Evolutionary conservation across 371 early-diverging fungal genomes (phyloP).

Genomic region (Apophysomyces elegans): DNA sequence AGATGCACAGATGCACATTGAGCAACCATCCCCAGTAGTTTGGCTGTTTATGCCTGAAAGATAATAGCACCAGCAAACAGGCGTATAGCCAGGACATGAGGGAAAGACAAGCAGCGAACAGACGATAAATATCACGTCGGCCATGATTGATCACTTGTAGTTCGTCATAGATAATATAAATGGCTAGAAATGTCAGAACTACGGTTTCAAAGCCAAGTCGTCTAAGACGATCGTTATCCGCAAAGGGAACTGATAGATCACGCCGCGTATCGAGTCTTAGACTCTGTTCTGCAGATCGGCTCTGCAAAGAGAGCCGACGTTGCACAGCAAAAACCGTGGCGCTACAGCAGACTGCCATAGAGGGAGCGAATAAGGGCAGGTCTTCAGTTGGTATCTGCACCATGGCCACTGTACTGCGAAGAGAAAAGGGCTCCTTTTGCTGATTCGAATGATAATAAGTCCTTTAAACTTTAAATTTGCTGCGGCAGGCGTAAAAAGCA

Average conservation of each 20-base stretch:
- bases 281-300: slow-evolving; percentile 10
- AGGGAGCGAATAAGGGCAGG: slow-evolving; percentile 18
- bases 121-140: slow-evolving; percentile 1
- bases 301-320: slow-evolving; percentile 9
- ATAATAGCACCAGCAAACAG: slow-evolving; percentile 24
- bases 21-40: slow-evolving; percentile 42
- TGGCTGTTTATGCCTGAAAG: slow-evolving; percentile 32
- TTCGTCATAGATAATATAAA: slow-evolving; percentile 14
- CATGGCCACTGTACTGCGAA: slow-evolving; percentile 1
- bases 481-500: neutral
- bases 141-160: slow-evolving; percentile 12
- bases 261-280: slow-evolving; percentile 20
- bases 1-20: slow-evolving; percentile 42
- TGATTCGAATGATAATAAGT: neutral
- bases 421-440: neutral
- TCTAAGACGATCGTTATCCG: slow-evolving; percentile 21
- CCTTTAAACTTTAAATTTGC: neutral
- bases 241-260: slow-evolving; percentile 26
- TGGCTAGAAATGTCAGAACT: slow-evolving; percentile 11
- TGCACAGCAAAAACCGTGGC: slow-evolving; percentile 24
- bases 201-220: slow-evolving; percentile 21
- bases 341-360: slow-evolving; percentile 14
- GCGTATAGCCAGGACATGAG: slow-evolving; percentile 38
- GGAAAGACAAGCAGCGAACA: slow-evolving; percentile 15
- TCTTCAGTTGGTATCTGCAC: slow-evolving; percentile 4